Evolutionary conservation across 2,329 filamentous ascomycete genomes (phyloP), one percentile per base, ranked within the genome.

Genomic region (Furcasterigmium furcatum): DNA sequence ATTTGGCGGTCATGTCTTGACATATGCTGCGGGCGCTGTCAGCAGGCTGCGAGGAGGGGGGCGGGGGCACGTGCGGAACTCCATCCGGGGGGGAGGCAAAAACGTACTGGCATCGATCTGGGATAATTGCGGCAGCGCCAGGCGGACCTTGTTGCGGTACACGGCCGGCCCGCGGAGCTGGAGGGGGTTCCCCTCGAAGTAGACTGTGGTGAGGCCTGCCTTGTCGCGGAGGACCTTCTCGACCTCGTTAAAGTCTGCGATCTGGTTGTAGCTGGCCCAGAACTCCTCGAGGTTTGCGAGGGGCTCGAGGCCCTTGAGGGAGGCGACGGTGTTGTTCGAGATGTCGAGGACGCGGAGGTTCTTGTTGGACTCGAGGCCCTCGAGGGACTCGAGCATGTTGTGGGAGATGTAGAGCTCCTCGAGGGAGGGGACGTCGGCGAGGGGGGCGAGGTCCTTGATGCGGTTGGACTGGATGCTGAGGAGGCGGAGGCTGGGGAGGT

Each of bases 71-170:
- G 24, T 7, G 6, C n/a, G 18, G 9, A 24, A 30, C 38, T 22
- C 12, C 5, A 21, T 18, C n/a, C 9, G 18, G 34, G 14, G 10
- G 19, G 16, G 9, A n/a, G 9, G 19, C 20, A 22, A n/a, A 21
- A 4, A 88, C 91, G 82, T 76, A 96, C 92, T 95, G 48, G 94
- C 94, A 80, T 99, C 94, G 63, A 99, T 96, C 73, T 99, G 91
- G 62, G 80, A 80, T 43, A 99, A 73, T 65, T 94, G 87, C 46
- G 94, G 94, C 65, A 99, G 67, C 27, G 91, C 87, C 64, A 99
- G 69, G 48, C 86, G 79, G 36, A 99, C 83, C 70, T 99, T 99
- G 70, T 96, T 97, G 59, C 94, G 77, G 67, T 99, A 99, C 50
- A 96, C 68, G 1, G 88, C 88, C n/a, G 88, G 87, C 5, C 80